A percentile compares a stretch with the other conserved stretches of the same genome.
Conservation (phyloP, 805 yeast species). For the baker's yeast (Saccharomyces cerevisiae) region DNA sequence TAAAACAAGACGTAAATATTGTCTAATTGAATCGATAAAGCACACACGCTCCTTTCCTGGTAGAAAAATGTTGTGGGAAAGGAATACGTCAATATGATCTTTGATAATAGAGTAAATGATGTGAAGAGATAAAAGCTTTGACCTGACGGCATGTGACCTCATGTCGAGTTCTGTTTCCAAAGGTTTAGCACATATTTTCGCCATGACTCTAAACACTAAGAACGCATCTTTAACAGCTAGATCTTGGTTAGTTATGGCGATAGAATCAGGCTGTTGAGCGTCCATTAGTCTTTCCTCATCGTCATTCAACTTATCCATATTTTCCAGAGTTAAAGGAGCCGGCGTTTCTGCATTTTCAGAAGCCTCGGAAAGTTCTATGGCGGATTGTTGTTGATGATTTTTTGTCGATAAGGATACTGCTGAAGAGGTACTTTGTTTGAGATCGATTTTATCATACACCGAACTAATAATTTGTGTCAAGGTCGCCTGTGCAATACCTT, state of each 20-base stretch:
- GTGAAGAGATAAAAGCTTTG: constrained; percentile 81
- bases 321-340: constrained; percentile 46
- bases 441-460: constrained; percentile 60
- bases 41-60: constrained; percentile 48
- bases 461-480: constrained; percentile 83
- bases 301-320: constrained; percentile 48
- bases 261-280: constrained; percentile 25
- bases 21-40: constrained; percentile 72
- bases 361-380: constrained; percentile 11
- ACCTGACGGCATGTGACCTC: constrained; percentile 88
- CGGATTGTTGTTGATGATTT: constrained; percentile 22
- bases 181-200: constrained; percentile 80
- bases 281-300: constrained; percentile 49
- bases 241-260: constrained; percentile 40
- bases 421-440: constrained; percentile 11
- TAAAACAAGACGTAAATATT: constrained; percentile 71
- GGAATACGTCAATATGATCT: constrained; percentile 76
- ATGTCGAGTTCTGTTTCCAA: constrained; percentile 73
- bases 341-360: constrained; percentile 26
- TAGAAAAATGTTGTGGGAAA: constrained; percentile 49
- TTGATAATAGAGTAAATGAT: constrained; percentile 77
- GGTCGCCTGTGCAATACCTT: constrained; percentile 91
- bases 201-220: constrained; percentile 86
- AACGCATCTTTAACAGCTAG: constrained; percentile 82
- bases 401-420: constrained; percentile 5